phyloP scores from a whole-genome alignment of 2,329 filamentous ascomycete species.

The Byssochlamys sp. region DNA sequence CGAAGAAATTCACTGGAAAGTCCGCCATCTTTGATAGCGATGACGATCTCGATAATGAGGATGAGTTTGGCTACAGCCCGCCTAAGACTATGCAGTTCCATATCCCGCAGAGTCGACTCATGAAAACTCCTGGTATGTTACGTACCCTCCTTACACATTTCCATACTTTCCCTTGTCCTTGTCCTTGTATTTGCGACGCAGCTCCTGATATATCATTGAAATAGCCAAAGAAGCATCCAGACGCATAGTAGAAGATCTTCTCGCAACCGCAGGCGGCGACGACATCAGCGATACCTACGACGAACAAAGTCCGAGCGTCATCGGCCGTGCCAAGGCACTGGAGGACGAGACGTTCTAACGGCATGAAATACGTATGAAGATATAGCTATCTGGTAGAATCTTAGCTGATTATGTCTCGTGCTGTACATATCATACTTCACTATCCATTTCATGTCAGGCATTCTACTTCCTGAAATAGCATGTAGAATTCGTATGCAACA shows the following conservation, averaged over 20 bases:
- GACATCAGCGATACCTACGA: slow-evolving; percentile 17
- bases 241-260: slow-evolving; percentile 40
- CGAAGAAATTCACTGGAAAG: slow-evolving; percentile 15
- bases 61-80: slow-evolving; percentile 63
- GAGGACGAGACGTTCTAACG: slow-evolving; percentile 42
- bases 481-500: no score
- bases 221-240: slow-evolving; percentile 42
- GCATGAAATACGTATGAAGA: neutral
- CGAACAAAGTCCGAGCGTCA: slow-evolving; percentile 36
- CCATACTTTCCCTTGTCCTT: neutral
- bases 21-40: slow-evolving; percentile 41
- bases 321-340: slow-evolving; percentile 30
- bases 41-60: slow-evolving; percentile 48
- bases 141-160: neutral
- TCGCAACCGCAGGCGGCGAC: slow-evolving; percentile 37
- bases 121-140: slow-evolving; percentile 40
- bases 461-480: neutral
- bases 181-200: neutral
- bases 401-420: neutral
- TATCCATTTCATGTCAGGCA: neutral
- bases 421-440: neutral
- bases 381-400: neutral
- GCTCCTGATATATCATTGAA: neutral
- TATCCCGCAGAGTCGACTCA: slow-evolving; percentile 39
- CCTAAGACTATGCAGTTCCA: slow-evolving; percentile 61